These are phyloP conservation scores for Fragaria iinumae DNA, from an alignment of 306 rosid genomes.

Conservation along the genomic window DNA sequence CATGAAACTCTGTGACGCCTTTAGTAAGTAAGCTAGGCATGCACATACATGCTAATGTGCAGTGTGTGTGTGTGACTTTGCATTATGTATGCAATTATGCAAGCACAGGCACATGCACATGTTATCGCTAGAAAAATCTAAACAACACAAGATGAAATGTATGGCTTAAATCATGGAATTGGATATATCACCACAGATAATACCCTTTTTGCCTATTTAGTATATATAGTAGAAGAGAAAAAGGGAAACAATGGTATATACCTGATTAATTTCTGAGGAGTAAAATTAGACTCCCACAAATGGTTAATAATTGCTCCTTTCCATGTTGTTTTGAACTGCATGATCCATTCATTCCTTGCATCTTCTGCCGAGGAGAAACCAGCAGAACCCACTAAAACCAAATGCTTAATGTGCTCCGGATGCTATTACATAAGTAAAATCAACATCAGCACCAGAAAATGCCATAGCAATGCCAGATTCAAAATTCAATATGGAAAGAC, in stretches of 20 bases:
- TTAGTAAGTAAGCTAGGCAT: not conserved
- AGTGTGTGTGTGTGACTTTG: not conserved
- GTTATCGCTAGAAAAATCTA: not conserved
- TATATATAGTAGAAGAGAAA: not conserved
- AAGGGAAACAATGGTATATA: slow-evolving; percentile 16
- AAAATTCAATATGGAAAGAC: slow-evolving; percentile 24
- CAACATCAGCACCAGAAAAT: slow-evolving; percentile 26
- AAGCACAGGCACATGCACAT: not conserved
- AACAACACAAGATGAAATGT: not conserved
- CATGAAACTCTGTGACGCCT: not conserved
- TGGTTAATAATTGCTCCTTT: slow-evolving; percentile 79
- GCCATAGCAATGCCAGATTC: slow-evolving; percentile 12
- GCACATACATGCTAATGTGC: not conserved
- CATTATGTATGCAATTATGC: not conserved
- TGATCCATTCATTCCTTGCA: slow-evolving; percentile 50
- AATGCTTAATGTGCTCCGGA: slow-evolving; percentile 89
- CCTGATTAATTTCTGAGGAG: slow-evolving; percentile 83
- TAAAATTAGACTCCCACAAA: slow-evolving; percentile 95
- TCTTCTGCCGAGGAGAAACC: slow-evolving; percentile 70
- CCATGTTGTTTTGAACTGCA: slow-evolving; percentile 76
- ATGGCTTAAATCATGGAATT: not conserved
- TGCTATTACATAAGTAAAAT: slow-evolving; percentile 51
- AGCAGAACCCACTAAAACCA: slow-evolving; percentile 87
- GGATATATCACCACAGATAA: not conserved
- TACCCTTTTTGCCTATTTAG: not conserved